Evolutionary conservation across 139 green algal species (phyloP).

Genomic region (Micractinium conductrix): DNA sequence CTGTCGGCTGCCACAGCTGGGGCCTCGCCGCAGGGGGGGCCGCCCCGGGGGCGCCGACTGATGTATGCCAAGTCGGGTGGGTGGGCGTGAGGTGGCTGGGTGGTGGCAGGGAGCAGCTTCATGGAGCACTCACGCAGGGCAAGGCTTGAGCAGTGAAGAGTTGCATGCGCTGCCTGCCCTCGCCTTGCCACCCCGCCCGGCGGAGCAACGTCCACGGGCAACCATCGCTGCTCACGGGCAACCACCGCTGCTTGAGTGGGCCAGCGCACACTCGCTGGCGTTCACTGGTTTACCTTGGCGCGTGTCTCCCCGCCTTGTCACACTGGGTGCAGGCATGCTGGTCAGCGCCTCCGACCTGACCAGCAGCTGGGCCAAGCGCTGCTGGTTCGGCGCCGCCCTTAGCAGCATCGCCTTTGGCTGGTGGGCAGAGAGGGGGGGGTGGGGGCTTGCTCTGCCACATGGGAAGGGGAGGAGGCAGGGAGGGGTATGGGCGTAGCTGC

Average conservation of each 20-base stretch:
- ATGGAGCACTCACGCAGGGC: no score
- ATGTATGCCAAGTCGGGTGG: conserved; percentile 42
- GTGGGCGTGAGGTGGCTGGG: neutral
- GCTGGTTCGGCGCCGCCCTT: conserved; percentile 33
- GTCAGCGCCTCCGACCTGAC: conserved; percentile 10
- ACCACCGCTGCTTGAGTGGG: no score
- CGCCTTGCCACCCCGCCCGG: no score
- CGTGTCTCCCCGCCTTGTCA: neutral
- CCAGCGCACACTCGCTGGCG: no score
- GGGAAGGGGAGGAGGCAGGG: no score
- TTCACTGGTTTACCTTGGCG: no score
- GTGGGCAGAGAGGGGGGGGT: no score
- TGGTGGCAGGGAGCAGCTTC: no score
- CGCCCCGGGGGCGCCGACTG: neutral
- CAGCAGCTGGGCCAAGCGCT: conserved; percentile 19
- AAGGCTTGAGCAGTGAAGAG: neutral
- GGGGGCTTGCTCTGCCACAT: no score
- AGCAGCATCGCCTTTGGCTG: conserved; percentile 20
- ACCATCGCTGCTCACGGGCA: no score
- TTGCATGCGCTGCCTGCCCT: neutral
- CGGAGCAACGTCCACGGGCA: neutral
- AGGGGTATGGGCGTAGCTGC: no score
- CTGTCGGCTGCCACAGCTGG: conserved; percentile 19
- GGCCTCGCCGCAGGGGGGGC: neutral
- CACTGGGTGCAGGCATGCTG: conserved; percentile 18